phyloP scores from a whole-genome alignment of 352 stramenopile species.

The Globisporangium lucens region DNA sequence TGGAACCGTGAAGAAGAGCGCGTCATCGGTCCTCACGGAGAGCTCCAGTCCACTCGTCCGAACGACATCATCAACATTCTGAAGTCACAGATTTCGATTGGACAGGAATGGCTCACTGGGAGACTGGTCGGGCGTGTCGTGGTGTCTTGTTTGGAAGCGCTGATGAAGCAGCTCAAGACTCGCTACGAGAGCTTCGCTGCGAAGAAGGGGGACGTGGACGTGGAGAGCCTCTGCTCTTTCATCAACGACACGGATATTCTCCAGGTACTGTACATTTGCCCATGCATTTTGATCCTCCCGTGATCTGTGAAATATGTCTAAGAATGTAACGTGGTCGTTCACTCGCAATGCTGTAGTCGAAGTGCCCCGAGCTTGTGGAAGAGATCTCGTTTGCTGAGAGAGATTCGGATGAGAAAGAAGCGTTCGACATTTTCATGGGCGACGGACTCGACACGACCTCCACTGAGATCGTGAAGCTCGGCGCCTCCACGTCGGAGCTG shows the following conservation, averaged over 20 bases:
- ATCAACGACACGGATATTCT: conserved; percentile 84
- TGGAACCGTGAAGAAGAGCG: conserved; percentile 79
- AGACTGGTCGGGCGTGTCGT: conserved; percentile 63
- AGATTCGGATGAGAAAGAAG: conserved; percentile 69
- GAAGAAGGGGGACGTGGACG: conserved; percentile 43
- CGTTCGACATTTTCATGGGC: conserved; percentile 73
- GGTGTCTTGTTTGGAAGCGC: conserved; percentile 57
- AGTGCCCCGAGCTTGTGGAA: conserved; percentile 79
- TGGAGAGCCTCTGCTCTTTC: conserved; percentile 82
- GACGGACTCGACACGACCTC: conserved; percentile 73
- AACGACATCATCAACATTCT: conserved; percentile 89
- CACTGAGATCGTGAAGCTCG: conserved; percentile 78
- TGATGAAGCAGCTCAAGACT: conserved; percentile 75
- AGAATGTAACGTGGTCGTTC: background rate
- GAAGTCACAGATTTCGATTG: conserved; percentile 84
- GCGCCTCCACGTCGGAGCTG: conserved; percentile 56
- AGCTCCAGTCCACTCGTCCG: conserved; percentile 69
- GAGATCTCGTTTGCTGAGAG: conserved; percentile 80
- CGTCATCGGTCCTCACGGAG: conserved; percentile 51
- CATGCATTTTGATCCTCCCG: background rate
- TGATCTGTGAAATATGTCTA: background rate
- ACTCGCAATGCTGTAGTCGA: conserved; percentile 31
- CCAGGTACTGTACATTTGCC: conserved; percentile 31
- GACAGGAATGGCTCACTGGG: conserved; percentile 76
- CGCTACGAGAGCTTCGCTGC: conserved; percentile 58